phyloP scores from a whole-genome alignment of 73 alveolate species.

The Vitrella brassicaformis region DNA sequence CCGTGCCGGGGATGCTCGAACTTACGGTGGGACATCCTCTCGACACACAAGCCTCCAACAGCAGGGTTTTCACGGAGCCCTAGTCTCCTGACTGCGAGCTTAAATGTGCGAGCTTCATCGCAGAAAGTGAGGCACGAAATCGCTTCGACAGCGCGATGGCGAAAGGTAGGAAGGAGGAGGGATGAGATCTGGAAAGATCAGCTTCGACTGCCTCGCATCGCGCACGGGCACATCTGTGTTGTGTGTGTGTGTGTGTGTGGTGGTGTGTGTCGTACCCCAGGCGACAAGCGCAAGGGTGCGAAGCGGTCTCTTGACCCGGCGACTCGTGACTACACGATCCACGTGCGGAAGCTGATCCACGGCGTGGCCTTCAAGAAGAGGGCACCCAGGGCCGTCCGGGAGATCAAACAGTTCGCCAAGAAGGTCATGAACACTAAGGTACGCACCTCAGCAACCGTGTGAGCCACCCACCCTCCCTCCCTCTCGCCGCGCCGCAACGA shows the following conservation, averaged over 20 bases:
- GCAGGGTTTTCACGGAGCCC: too few species aligned
- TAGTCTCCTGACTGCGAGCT: too few species aligned
- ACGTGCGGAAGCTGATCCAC: conserved; percentile 39
- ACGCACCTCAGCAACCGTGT: conserved; percentile 4
- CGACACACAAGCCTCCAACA: conserved; percentile 12
- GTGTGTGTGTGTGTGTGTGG: too few species aligned
- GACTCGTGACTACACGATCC: conserved; percentile 29
- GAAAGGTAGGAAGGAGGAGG: too few species aligned
- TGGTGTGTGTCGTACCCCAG: too few species aligned
- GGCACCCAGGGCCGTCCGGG: conserved; percentile 45
- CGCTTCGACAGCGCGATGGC: too few species aligned
- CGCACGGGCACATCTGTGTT: too few species aligned
- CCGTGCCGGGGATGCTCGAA: conserved; percentile 99
- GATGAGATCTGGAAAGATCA: too few species aligned
- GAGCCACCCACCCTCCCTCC: neutral
- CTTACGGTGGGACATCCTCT: conserved; percentile 94
- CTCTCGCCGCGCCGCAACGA: neutral
- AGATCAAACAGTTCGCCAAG: conserved; percentile 33
- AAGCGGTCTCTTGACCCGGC: conserved; percentile 13
- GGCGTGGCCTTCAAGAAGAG: conserved; percentile 41
- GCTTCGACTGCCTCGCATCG: too few species aligned
- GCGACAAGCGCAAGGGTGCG: too few species aligned
- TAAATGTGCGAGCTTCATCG: too few species aligned
- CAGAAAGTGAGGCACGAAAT: too few species aligned
- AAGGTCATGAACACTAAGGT: conserved; percentile 31